Evolutionary conservation across 495 filamentous ascomycete genomes (phyloP).

Genomic region (Talaromyces adpressus): DNA sequence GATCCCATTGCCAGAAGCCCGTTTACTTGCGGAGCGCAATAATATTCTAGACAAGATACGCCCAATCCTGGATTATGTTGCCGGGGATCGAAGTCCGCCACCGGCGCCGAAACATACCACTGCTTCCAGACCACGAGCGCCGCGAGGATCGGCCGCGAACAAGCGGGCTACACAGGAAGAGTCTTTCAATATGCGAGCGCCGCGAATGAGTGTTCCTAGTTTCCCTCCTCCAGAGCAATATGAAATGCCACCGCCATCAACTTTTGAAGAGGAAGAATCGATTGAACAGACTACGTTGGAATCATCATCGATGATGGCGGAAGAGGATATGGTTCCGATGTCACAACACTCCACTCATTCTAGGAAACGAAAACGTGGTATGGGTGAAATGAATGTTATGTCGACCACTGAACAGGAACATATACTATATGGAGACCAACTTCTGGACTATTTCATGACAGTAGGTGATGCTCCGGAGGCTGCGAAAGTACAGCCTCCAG

Average conservation of each 20-base stretch:
- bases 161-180: conserved; percentile 28
- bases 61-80: conserved; percentile 83
- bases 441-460: conserved; percentile 92
- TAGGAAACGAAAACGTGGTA: conserved; percentile 69
- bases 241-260: conserved; percentile 42
- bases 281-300: conserved; percentile 73
- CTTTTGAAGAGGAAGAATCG: conserved; percentile 76
- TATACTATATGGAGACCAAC: conserved; percentile 80
- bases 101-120: conserved; percentile 88
- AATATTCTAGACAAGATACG: conserved; percentile 72
- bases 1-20: conserved; percentile 82
- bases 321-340: conserved; percentile 65
- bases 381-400: conserved; percentile 50
- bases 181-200: conserved; percentile 32
- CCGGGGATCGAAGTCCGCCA: conserved; percentile 80
- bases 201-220: conserved; percentile 37
- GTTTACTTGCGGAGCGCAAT: conserved; percentile 75
- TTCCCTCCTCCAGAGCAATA: conserved; percentile 49
- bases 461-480: conserved; percentile 59
- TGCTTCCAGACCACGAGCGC: conserved; percentile 55
- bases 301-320: conserved; percentile 74
- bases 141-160: conserved; percentile 17
- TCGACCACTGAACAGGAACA: conserved; percentile 71
- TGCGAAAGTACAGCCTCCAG: conserved; percentile 54
- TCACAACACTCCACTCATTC: conserved; percentile 60